phyloP scores from a whole-genome alignment of 768 basidiomycete species.

The Panaeolus papilionaceus region DNA sequence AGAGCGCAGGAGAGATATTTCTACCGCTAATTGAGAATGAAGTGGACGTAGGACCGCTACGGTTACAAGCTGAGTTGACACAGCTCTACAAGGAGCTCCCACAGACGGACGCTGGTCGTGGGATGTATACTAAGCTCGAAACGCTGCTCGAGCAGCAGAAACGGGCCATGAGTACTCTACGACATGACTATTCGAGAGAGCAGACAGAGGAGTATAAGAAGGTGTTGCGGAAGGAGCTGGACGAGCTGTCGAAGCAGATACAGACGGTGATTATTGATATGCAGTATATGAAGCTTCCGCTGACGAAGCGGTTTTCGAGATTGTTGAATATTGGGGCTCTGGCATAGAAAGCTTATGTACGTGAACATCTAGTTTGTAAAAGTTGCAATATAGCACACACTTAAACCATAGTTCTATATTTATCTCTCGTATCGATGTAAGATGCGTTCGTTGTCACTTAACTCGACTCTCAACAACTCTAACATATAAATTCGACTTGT shows the following conservation, averaged over 20 bases:
- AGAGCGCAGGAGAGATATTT: not conserved
- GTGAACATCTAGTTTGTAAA: too few relatives aligned
- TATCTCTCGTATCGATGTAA: too few relatives aligned
- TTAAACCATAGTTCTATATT: too few relatives aligned
- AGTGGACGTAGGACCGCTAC: not conserved
- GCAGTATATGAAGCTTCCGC: not conserved
- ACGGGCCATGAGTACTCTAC: not conserved
- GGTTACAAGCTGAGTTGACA: conserved; percentile 7
- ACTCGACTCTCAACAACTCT: too few relatives aligned
- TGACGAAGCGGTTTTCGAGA: not conserved
- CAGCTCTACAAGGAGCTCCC: not conserved
- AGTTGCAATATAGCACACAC: too few relatives aligned
- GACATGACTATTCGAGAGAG: not conserved
- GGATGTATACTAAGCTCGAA: conserved; percentile 1
- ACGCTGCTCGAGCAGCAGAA: conserved; percentile 1
- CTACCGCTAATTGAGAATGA: not conserved
- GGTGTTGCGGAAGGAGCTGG: not conserved
- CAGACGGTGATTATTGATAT: not conserved
- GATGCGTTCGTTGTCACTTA: too few relatives aligned
- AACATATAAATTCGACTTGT: too few relatives aligned
- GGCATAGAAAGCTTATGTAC: too few relatives aligned
- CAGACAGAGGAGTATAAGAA: not conserved
- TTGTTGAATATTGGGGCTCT: not conserved
- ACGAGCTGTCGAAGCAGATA: not conserved
- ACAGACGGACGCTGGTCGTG: conserved; percentile 12